Conservation (phyloP, 805 yeast species). For the Candida morakotiae region DNA sequence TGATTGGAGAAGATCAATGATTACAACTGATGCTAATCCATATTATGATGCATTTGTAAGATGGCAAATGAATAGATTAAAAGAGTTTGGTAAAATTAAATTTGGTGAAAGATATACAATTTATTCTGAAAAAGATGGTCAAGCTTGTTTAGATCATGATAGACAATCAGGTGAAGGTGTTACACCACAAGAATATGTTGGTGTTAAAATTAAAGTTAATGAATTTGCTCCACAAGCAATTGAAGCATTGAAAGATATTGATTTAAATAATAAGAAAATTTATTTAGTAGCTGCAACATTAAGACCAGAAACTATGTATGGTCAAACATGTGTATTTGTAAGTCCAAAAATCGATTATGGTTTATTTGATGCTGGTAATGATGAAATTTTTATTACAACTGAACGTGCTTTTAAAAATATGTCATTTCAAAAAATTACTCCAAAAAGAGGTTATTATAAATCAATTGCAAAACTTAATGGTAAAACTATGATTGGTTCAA, state of each 20-base stretch:
- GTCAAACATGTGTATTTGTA: constrained; percentile 97
- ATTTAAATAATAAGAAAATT: constrained; percentile 58
- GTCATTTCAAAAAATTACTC: constrained; percentile 92
- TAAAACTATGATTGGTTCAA: constrained; percentile 74
- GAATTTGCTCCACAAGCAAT: constrained; percentile 45
- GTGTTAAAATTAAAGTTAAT: constrained; percentile 74
- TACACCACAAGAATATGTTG: constrained; percentile 93
- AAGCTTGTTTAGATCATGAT: constrained; percentile 99
- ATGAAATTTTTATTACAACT: constrained; percentile 77
- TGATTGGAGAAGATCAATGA: constrained; percentile 96
- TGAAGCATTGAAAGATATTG: constrained; percentile 49
- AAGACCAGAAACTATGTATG: constrained; percentile 98
- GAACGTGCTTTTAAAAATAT: constrained; percentile 96
- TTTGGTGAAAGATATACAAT: constrained; percentile 98
- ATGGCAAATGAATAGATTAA: constrained; percentile 93
- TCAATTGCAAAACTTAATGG: constrained; percentile 64
- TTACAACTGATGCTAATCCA: constrained; percentile 93
- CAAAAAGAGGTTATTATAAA: constrained; percentile 73
- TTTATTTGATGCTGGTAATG: constrained; percentile 77
- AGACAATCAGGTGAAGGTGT: constrained; percentile 97
- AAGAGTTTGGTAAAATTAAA: constrained; percentile 84
- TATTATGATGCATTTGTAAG: constrained; percentile 92
- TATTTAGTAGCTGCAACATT: constrained; percentile 93
- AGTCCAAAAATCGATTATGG: constrained; percentile 94
- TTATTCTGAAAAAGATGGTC: constrained; percentile 96